Evolutionary conservation across 306 rosid species (phyloP).

Genomic region (Cicer bijugum): DNA sequence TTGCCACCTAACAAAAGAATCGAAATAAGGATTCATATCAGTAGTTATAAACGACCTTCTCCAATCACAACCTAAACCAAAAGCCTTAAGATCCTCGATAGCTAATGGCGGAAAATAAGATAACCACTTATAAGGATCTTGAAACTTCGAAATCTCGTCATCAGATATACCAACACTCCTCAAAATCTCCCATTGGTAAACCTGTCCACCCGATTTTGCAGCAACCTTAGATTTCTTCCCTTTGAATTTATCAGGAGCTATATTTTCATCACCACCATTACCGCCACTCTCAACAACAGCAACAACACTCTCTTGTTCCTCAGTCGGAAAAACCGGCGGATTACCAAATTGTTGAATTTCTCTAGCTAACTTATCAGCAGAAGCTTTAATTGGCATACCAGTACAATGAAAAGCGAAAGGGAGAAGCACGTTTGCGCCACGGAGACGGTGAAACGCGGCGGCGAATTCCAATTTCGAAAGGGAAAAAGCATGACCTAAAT

Average conservation of each 20-base stretch:
- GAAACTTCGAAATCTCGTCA: slow-evolving; percentile 70
- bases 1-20: slow-evolving; percentile 89
- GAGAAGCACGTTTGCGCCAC: slow-evolving; percentile 84
- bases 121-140: slow-evolving; percentile 83
- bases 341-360: slow-evolving; percentile 76
- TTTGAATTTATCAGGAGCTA: slow-evolving; percentile 71
- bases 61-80: slow-evolving; percentile 96
- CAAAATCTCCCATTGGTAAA: slow-evolving; percentile 92
- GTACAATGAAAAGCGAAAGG: slow-evolving; percentile 97
- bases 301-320: slow-evolving; percentile 47
- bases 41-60: slow-evolving; percentile 89
- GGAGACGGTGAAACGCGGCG: slow-evolving; percentile 77
- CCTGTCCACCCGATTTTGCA: slow-evolving; percentile 72
- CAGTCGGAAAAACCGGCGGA: slow-evolving; percentile 71
- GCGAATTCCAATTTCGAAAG: slow-evolving; percentile 86
- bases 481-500: slow-evolving; percentile 84
- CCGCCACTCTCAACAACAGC: slow-evolving; percentile 15
- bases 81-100: slow-evolving; percentile 87
- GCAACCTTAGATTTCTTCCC: slow-evolving; percentile 89
- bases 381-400: slow-evolving; percentile 97
- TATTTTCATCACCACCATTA: slow-evolving; percentile 37
- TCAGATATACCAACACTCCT: slow-evolving; percentile 87
- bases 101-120: slow-evolving; percentile 87
- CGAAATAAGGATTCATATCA: slow-evolving; percentile 73
- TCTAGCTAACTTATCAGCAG: slow-evolving; percentile 85